These are phyloP conservation scores for Terana coerulea DNA, from an alignment of 768 basidiomycete species.

Conservation along the genomic window DNA sequence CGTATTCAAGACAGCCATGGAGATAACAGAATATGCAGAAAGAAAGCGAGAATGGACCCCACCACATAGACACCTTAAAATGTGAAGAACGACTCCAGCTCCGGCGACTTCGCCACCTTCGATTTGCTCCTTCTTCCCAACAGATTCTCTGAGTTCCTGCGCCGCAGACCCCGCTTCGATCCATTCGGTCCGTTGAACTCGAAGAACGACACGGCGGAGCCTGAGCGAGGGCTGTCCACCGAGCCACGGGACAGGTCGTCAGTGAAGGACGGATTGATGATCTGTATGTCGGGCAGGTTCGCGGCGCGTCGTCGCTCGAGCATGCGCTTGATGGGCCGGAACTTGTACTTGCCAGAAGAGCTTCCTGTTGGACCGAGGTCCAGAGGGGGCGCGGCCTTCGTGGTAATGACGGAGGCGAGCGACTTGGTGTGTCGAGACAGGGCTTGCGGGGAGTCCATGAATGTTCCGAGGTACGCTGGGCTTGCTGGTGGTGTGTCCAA, in stretches of 20 bases:
- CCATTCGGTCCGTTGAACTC: background rate
- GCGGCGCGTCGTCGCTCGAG: background rate
- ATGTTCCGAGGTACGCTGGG: background rate
- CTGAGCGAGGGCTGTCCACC: background rate
- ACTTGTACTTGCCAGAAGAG: background rate
- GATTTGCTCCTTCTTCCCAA: background rate
- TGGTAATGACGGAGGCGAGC: background rate
- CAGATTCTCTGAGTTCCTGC: background rate
- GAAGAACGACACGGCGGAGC: background rate
- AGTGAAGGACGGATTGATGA: background rate
- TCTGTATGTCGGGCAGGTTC: background rate
- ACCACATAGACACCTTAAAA: background rate
- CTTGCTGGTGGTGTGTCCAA: background rate
- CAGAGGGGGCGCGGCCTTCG: background rate
- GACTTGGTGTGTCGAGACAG: background rate
- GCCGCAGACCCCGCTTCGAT: conserved; percentile 1
- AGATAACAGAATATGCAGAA: too few relatives aligned
- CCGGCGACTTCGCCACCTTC: background rate
- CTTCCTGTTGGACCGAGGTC: background rate
- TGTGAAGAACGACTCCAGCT: conserved; percentile 1
- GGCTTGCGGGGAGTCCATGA: background rate
- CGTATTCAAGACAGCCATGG: too few relatives aligned
- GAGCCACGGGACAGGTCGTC: background rate
- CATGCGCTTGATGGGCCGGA: background rate
- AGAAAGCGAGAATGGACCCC: too few relatives aligned